Evolutionary conservation across 2,329 filamentous ascomycete genomes (phyloP), one percentile per base, ranked within the genome.

Genomic region (Arthrobotrys entomopaga): DNA sequence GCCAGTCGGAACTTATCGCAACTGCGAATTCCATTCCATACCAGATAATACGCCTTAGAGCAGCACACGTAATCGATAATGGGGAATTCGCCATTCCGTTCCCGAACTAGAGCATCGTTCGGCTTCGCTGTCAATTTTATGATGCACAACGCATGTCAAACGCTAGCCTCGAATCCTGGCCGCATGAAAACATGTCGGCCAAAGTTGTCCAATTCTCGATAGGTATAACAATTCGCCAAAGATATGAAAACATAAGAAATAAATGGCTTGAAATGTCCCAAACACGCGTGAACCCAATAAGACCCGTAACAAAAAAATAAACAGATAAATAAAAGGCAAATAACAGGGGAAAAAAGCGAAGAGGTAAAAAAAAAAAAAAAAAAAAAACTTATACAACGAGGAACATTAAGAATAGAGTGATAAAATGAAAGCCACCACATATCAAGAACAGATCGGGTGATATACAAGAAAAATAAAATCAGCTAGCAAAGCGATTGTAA

Each of bases 381-480:
- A 3, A 8, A 61, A 34, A 43, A 19, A n/a, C 34, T 20, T 20
- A 16, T 34, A 19, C 16, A 38, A 61, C n/a, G 20, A 48, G 24
- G 24, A 43, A 16, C 15, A 20, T 24, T 8, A 16, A 46, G 16
- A 57, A 13, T 22, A 34, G 29, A 34, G 29, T 6, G 29, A 34
- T n/a, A 34, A 34, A 34, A 5, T 1, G 10, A 3, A 34, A 34
- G 29, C 10, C 29, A 34, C 29, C 29, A 34, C 5, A 34, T 34
- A 34, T 34, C 29, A 34, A 34, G 10, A 34, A 34, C 29, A 34
- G 29, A 24, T 46, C 56, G 19, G 64, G 58, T 43, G 64, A 59
- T 42, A n/a, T 65, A 71, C 59, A 71, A 53, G 29, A n/a, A 57
- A 53, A 63, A 59, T 20, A 43, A 64, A 38, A 59, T 56, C 34